phyloP scores from a whole-genome alignment of 2,329 filamentous ascomycete species.

The Clonostachys byssicola region DNA sequence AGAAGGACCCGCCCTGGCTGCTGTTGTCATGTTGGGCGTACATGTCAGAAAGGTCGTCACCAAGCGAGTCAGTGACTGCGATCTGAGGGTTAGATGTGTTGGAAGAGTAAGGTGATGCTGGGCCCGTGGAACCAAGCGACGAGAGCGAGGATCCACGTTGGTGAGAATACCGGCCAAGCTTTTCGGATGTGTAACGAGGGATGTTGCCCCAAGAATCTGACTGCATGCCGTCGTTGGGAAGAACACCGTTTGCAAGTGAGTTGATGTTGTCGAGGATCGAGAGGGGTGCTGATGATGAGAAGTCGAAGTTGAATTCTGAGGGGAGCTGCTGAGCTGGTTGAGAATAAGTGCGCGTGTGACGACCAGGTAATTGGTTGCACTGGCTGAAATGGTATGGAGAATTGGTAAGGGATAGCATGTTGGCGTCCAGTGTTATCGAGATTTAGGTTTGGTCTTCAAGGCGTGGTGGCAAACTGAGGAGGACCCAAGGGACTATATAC shows the following conservation, averaged over 20 bases:
- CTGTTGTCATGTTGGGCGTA: constrained; percentile 14
- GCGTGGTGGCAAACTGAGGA: not conserved
- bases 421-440: not conserved
- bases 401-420: constrained; percentile 3
- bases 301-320: too few relatives aligned
- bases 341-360: not conserved
- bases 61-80: constrained; percentile 42
- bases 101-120: constrained; percentile 52
- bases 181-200: constrained; percentile 25
- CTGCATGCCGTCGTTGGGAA: constrained; percentile 27
- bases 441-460: not conserved
- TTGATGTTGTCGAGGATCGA: not conserved
- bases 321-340: too few relatives aligned
- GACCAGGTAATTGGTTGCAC: not conserved
- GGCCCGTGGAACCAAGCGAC: constrained; percentile 56
- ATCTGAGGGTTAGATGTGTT: constrained; percentile 56
- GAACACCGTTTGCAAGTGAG: constrained; percentile 1
- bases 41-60: constrained; percentile 41
- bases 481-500: not conserved
- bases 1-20: constrained; percentile 24
- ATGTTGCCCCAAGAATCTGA: constrained; percentile 32
- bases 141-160: constrained; percentile 59
- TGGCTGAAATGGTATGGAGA: not conserved
- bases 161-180: constrained; percentile 37
- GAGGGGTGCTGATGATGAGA: too few relatives aligned